Evolutionary conservation across 768 basidiomycete species (phyloP).

Genomic region (Rhizopogon salebrosus): DNA sequence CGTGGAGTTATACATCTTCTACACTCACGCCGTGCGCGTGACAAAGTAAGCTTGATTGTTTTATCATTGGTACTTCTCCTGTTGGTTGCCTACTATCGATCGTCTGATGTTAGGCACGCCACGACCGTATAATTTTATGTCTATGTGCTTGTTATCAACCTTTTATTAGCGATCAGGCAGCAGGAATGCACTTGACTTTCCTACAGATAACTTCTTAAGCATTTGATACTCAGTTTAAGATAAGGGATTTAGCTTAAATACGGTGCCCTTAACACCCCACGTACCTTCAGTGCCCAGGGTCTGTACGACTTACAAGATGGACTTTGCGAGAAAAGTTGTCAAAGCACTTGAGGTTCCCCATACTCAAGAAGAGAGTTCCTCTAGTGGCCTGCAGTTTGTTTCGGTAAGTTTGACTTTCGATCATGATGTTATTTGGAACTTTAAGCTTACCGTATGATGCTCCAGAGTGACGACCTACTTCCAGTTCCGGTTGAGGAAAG

Average conservation of each 20-base stretch:
- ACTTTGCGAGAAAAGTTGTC: conserved; percentile 10
- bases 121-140: neutral
- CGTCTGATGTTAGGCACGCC: neutral
- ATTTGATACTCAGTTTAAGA: neutral
- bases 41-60: neutral
- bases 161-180: neutral
- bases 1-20: neutral
- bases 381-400: conserved; percentile 40
- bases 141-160: neutral
- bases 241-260: conserved; percentile 2
- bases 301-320: conserved; percentile 2
- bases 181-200: neutral
- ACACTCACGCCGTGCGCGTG: neutral
- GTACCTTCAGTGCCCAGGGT: neutral
- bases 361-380: conserved; percentile 41
- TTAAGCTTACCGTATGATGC: conserved; percentile 2
- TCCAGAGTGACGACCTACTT: conserved; percentile 57
- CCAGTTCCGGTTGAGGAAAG: conserved; percentile 54
- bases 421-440: neutral
- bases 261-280: neutral
- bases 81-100: neutral
- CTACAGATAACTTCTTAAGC: neutral
- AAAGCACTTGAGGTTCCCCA: conserved; percentile 43
- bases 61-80: too few species aligned
- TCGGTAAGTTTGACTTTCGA: conserved; percentile 28